Conservation (phyloP, 306 rosid species). For the Cucumis sativus region DNA sequence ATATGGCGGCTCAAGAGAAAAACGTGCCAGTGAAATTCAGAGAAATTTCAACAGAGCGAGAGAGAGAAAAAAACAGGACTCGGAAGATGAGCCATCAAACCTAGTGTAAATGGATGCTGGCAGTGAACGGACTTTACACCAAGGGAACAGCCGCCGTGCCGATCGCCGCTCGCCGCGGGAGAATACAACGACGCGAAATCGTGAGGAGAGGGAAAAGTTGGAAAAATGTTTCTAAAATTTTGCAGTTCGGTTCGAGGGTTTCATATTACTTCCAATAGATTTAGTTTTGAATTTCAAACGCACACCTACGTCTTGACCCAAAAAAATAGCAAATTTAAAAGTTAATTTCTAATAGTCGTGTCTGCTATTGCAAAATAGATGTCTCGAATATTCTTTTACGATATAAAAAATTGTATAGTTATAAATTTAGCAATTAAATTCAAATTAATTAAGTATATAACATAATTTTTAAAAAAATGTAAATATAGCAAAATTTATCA, state of each 20-base stretch:
- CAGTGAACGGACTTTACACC: neutral
- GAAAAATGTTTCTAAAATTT: neutral
- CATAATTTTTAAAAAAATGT: no score
- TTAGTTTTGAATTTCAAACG: no score
- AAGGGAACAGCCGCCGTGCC: neutral
- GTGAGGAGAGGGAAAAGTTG: neutral
- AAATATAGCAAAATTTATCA: no score
- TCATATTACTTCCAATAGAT: neutral
- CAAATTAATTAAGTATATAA: no score
- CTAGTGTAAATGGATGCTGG: neutral
- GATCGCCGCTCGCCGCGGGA: neutral
- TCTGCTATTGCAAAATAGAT: no score
- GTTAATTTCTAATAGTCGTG: no score
- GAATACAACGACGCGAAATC: neutral
- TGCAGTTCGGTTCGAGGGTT: neutral
- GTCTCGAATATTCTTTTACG: no score
- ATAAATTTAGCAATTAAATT: no score
- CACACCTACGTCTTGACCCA: no score
- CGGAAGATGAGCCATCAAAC: neutral
- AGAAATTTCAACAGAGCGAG: neutral
- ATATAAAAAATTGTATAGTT: no score
- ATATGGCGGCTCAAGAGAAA: neutral
- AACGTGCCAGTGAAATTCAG: neutral
- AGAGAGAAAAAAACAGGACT: neutral
- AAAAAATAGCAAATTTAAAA: no score